Evolutionary conservation across 768 basidiomycete genomes (phyloP), one percentile per base, ranked within the genome.

Genomic region (Pleurotus giganteus): DNA sequence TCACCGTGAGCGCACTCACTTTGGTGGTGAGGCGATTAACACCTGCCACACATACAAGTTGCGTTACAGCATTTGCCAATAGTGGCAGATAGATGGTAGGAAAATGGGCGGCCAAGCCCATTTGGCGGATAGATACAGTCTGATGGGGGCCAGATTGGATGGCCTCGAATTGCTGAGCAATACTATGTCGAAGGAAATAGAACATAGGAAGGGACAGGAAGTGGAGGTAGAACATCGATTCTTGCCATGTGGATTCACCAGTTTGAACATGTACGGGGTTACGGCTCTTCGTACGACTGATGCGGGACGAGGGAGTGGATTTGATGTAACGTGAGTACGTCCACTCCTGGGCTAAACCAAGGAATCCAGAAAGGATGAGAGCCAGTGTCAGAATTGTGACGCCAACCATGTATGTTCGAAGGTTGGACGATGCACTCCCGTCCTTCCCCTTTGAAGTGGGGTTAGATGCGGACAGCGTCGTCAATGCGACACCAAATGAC

Each of bases 161-260:
- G 0, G 68, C 58, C 2, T 62, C 55, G 23, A 83, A 65, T 60
- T 88, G 86, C 0, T 64, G 53, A 6, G 62, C 39, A 54, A 93
- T 73, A 62, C 81, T 81, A 17, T 72, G 61, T 0, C 82, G 71
- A 34, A 89, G 72, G 54, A 82, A 81, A 56, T 79, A 57, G 72
- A 94, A 93, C 76, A 92, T 77, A 4, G 90, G 91, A 11, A 94
- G 76, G 11, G 85, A 82, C 51, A 93, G 80, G 63, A 86, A 83
- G 69, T 94, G 91, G 19, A 91, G 77, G 72, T 94, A 98, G 73
- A 96, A 98, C 82, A 98, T 84, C 47, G 84, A 86, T 70, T 97
- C 94, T 63, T 88, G 83, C 94, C 94, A 97, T 41, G 81, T 67
- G 0, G 69, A 53, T 24, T 58, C 69, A 61, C 39, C 60, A 60